phyloP scores from a whole-genome alignment of 805 yeast species.

The Saturnispora mendoncae region DNA sequence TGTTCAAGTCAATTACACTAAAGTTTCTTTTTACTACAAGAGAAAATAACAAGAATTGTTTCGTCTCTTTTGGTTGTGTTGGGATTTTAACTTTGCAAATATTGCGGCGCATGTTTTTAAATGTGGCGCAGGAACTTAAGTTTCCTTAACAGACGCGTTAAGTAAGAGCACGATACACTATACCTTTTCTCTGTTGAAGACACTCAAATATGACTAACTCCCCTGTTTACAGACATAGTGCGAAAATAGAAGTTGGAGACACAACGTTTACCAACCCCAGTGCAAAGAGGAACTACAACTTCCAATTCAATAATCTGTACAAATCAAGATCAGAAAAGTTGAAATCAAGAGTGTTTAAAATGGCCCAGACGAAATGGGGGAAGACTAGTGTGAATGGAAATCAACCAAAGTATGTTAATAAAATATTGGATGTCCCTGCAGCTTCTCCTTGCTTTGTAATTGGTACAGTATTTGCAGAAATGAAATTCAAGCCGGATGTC shows the following conservation, averaged over 20 bases:
- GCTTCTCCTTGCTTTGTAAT: slow-evolving; percentile 68
- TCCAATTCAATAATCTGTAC: slow-evolving; percentile 54
- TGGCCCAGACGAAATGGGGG: slow-evolving; percentile 36
- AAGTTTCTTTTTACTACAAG: too few species aligned
- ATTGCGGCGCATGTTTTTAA: too few species aligned
- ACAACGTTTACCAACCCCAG: slow-evolving; percentile 16
- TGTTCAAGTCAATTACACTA: too few species aligned
- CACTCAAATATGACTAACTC: background rate
- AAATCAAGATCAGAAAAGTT: slow-evolving; percentile 41
- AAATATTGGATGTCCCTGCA: slow-evolving; percentile 53
- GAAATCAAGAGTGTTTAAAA: slow-evolving; percentile 37
- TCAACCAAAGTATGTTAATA: slow-evolving; percentile 29
- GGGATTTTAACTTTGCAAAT: too few species aligned
- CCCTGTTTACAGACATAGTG: background rate
- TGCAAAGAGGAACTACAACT: slow-evolving; percentile 34
- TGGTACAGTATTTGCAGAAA: slow-evolving; percentile 80
- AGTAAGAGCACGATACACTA: too few species aligned
- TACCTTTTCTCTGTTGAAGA: too few species aligned
- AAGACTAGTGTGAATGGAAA: slow-evolving; percentile 31
- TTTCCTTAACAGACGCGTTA: too few species aligned
- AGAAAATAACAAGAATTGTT: too few species aligned
- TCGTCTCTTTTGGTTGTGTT: too few species aligned
- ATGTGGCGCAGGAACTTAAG: too few species aligned
- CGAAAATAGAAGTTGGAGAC: slow-evolving; percentile 12
- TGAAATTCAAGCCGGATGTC: slow-evolving; percentile 79